Conservation (phyloP, 2,329 filamentous ascomycete species). For the Exophiala alcalophila region DNA sequence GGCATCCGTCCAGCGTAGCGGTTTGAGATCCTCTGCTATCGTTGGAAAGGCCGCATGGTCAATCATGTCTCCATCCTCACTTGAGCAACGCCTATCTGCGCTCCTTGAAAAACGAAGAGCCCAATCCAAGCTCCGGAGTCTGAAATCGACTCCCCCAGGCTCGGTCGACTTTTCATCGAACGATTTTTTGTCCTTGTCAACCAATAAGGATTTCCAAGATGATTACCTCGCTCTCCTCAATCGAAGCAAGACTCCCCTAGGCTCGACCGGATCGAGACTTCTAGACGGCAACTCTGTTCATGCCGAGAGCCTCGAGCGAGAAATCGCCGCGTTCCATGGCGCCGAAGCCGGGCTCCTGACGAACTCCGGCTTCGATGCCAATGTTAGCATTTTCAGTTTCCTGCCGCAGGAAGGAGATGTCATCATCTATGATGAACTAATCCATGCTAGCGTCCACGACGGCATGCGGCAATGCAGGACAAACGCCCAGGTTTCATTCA, state of each 20-base stretch:
- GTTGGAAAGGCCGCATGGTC: background rate
- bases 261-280: slow-evolving; percentile 60
- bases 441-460: slow-evolving; percentile 76
- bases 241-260: slow-evolving; percentile 44
- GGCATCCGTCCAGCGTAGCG: too few relatives aligned
- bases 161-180: slow-evolving; percentile 62
- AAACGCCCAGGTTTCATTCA: slow-evolving; percentile 42
- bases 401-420: slow-evolving; percentile 60
- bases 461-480: slow-evolving; percentile 68
- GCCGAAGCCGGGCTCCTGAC: slow-evolving; percentile 59
- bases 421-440: slow-evolving; percentile 69
- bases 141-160: slow-evolving; percentile 45
- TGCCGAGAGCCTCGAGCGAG: slow-evolving; percentile 56
- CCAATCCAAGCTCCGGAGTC: slow-evolving; percentile 45
- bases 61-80: slow-evolving; percentile 18
- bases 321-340: slow-evolving; percentile 60
- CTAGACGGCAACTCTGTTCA: slow-evolving; percentile 64
- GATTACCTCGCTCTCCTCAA: slow-evolving; percentile 50
- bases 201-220: slow-evolving; percentile 46
- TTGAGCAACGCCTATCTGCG: slow-evolving; percentile 23
- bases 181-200: slow-evolving; percentile 61
- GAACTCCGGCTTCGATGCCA: slow-evolving; percentile 66
- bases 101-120: slow-evolving; percentile 40
- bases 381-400: slow-evolving; percentile 60
- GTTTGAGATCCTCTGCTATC: too few relatives aligned